These are phyloP conservation scores for Ganoderma boninense DNA, from an alignment of 1,284 basidiomycete genomes.

Conservation along the genomic window DNA sequence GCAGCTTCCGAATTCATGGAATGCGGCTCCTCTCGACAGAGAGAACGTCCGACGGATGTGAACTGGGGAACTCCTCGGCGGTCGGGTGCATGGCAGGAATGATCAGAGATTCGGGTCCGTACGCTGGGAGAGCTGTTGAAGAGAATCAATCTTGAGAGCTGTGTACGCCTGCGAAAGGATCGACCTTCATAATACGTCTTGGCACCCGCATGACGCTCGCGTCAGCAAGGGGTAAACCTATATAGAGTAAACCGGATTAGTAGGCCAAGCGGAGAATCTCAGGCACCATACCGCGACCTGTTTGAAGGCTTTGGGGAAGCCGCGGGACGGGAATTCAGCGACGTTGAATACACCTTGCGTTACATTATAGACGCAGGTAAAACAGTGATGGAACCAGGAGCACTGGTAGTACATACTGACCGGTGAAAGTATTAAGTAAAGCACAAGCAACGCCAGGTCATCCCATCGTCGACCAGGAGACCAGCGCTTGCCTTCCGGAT, in stretches of 20 bases:
- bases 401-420: not conserved
- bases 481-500: too few species aligned
- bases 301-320: not conserved
- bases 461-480: too few species aligned
- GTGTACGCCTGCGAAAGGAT: not conserved
- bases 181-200: too few species aligned
- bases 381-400: not conserved
- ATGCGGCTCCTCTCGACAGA: not conserved
- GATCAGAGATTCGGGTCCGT: too few species aligned
- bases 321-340: not conserved
- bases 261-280: too few species aligned
- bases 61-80: not conserved
- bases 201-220: too few species aligned
- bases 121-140: not conserved
- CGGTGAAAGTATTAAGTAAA: not conserved
- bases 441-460: not conserved
- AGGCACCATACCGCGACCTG: too few species aligned
- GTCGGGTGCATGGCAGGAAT: too few species aligned
- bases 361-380: not conserved
- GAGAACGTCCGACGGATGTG: not conserved
- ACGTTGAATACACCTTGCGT: not conserved
- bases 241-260: too few species aligned
- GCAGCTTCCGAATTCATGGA: too few species aligned
- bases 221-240: too few species aligned
- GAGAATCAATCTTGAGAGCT: not conserved